Evolutionary conservation across 2,329 filamentous ascomycete species (phyloP).

Genomic region (Clonostachys rosea): DNA sequence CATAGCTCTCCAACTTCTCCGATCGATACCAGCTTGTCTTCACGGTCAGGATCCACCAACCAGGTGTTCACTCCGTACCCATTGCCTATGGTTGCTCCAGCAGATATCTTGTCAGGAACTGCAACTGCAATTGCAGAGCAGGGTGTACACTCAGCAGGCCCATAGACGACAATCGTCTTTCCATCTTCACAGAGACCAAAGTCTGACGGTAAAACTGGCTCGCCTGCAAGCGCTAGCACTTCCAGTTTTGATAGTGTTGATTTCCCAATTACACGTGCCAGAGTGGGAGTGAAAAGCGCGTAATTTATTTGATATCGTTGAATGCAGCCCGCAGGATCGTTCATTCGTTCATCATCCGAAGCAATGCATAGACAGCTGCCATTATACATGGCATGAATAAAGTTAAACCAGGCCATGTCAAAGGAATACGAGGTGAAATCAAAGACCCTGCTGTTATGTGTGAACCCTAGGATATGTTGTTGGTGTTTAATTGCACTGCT

Average conservation of each 20-base stretch:
- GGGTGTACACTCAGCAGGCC: not conserved
- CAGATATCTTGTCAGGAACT: constrained; percentile 11
- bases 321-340: constrained; percentile 12
- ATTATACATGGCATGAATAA: constrained; percentile 7
- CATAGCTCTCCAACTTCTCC: constrained; percentile 8
- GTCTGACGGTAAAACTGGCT: constrained; percentile 3
- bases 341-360: constrained; percentile 29
- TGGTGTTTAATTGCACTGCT: not conserved
- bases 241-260: constrained; percentile 4
- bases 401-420: constrained; percentile 11
- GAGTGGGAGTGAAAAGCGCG: constrained; percentile 8
- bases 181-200: constrained; percentile 8
- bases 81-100: constrained; percentile 1
- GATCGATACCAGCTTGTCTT: constrained; percentile 2
- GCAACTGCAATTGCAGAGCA: constrained; percentile 17
- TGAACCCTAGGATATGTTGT: constrained; percentile 31
- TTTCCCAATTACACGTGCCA: constrained; percentile 7
- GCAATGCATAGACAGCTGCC: constrained; percentile 25
- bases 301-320: not conserved
- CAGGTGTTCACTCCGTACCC: constrained; percentile 4
- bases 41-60: constrained; percentile 9
- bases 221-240: constrained; percentile 6
- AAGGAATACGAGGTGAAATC: constrained; percentile 8
- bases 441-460: constrained; percentile 12
- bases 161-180: not conserved